phyloP scores from a whole-genome alignment of 2,329 filamentous ascomycete genomes.

The Pyricularia sp. region DNA sequence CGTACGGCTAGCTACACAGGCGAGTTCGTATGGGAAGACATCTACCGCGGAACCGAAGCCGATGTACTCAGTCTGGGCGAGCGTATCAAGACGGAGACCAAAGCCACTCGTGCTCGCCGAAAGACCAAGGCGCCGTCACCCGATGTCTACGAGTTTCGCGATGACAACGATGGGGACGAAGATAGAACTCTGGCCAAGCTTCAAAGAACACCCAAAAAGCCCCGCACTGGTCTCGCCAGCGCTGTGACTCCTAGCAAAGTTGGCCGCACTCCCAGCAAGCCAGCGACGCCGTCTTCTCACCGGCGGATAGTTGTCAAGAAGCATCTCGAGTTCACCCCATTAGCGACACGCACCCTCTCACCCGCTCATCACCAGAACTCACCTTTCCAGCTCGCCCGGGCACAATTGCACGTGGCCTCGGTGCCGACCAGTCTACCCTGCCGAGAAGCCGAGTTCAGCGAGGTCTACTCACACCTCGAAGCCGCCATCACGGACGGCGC shows the following conservation, averaged over 20 bases:
- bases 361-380: slow-evolving; percentile 67
- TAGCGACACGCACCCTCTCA: slow-evolving; percentile 80
- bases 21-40: slow-evolving; percentile 84
- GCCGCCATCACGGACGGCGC: slow-evolving; percentile 88
- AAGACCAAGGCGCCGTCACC: slow-evolving; percentile 12
- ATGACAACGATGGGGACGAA: slow-evolving; percentile 22
- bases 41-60: slow-evolving; percentile 59
- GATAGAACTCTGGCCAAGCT: slow-evolving; percentile 21
- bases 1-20: slow-evolving; percentile 85
- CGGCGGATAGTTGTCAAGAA: slow-evolving; percentile 65
- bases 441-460: slow-evolving; percentile 81
- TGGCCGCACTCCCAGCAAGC: slow-evolving; percentile 38
- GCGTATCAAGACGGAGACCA: slow-evolving; percentile 63
- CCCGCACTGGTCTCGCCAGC: slow-evolving; percentile 15
- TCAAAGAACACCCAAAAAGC: slow-evolving; percentile 23
- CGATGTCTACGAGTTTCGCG: slow-evolving; percentile 7
- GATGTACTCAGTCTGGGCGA: slow-evolving; percentile 58
- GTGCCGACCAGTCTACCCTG: slow-evolving; percentile 86
- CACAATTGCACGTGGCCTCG: slow-evolving; percentile 83
- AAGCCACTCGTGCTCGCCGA: slow-evolving; percentile 49
- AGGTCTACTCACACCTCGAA: slow-evolving; percentile 89
- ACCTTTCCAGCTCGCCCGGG: slow-evolving; percentile 85
- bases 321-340: slow-evolving; percentile 85
- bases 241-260: slow-evolving; percentile 44
- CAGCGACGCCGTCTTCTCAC: slow-evolving; percentile 30